Percentiles rank a stretch among this genome's conserved stretches.
phyloP scores from a whole-genome alignment of 148 eudicot species.

The Camellia lanceoleosa region DNA sequence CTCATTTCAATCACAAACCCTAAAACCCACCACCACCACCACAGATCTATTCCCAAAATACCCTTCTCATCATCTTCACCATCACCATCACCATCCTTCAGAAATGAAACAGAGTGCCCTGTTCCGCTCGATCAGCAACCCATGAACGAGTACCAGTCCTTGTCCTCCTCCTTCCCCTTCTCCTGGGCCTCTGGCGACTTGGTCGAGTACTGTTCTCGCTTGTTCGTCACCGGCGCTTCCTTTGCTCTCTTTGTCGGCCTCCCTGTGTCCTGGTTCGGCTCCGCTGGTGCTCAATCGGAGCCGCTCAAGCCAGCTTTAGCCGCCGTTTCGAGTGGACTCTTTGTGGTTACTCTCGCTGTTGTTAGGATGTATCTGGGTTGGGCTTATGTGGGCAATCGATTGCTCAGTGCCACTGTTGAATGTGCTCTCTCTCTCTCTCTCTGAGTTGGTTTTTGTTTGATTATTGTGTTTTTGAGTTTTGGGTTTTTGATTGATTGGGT shows the following conservation, averaged over 20 bases:
- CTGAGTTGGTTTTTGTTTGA: neutral
- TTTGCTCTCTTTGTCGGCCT: conserved; percentile 74
- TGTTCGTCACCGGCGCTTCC: conserved; percentile 50
- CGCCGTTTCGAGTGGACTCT: conserved; percentile 54
- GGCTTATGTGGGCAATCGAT: conserved; percentile 96
- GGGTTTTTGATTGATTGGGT: conserved; percentile 6
- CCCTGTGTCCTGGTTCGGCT: conserved; percentile 79
- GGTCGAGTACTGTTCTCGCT: conserved; percentile 50
- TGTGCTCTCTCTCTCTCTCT: conserved; percentile 31
- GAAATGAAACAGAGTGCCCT: conserved; percentile 62
- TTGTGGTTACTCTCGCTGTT: conserved; percentile 68
- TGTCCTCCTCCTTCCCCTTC: conserved; percentile 70
- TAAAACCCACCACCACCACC: conserved; percentile 16
- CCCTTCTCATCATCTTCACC: conserved; percentile 28
- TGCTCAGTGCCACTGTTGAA: conserved; percentile 97
- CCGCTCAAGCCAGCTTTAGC: conserved; percentile 55
- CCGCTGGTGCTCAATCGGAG: conserved; percentile 49
- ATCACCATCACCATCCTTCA: conserved; percentile 20
- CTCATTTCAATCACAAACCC: neutral
- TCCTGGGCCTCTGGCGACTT: conserved; percentile 71
- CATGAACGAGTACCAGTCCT: conserved; percentile 69
- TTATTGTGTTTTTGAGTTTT: neutral
- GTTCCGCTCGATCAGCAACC: conserved; percentile 90
- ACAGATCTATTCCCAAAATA: conserved; percentile 16
- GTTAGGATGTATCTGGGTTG: conserved; percentile 95